Percentiles rank a stretch among this genome's conserved stretches.
phyloP scores from a whole-genome alignment of 306 rosid genomes.

The Casuarina cunninghamiana region DNA sequence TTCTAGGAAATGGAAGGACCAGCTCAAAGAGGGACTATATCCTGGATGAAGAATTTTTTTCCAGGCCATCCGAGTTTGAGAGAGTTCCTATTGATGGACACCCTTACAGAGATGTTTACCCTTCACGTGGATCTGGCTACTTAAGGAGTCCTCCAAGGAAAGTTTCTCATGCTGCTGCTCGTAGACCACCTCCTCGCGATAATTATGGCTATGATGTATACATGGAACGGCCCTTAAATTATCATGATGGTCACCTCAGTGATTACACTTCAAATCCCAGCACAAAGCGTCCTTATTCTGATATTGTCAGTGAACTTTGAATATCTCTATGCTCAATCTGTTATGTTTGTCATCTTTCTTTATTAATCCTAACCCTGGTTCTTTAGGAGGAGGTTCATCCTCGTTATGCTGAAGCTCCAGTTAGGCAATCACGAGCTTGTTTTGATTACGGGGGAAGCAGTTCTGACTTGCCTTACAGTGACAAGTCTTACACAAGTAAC shows the following conservation, averaged over 20 bases:
- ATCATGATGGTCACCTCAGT: not conserved
- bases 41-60: not conserved
- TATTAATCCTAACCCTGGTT: not conserved
- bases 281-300: slow-evolving; percentile 7
- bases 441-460: slow-evolving; percentile 9
- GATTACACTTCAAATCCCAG: slow-evolving; percentile 4
- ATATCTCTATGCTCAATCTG: not conserved
- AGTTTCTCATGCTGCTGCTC: slow-evolving; percentile 9
- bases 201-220: slow-evolving; percentile 4
- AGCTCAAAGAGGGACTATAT: slow-evolving; percentile 3
- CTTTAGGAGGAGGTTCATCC: slow-evolving; percentile 8
- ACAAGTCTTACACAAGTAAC: slow-evolving; percentile 9
- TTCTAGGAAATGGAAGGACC: slow-evolving; percentile 3
- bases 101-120: slow-evolving; percentile 13
- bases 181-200: not conserved
- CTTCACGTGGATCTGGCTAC: slow-evolving; percentile 13
- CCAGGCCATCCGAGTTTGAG: slow-evolving; percentile 1
- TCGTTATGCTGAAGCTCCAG: slow-evolving; percentile 9
- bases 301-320: slow-evolving; percentile 1
- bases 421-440: not conserved
- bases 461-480: slow-evolving; percentile 9
- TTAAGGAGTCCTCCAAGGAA: slow-evolving; percentile 8
- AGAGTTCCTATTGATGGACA: not conserved
- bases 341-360: not conserved
- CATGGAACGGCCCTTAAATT: slow-evolving; percentile 1